Evolutionary conservation across 179 eudicot genomes (phyloP).

Genomic region (Spinacia oleracea): DNA sequence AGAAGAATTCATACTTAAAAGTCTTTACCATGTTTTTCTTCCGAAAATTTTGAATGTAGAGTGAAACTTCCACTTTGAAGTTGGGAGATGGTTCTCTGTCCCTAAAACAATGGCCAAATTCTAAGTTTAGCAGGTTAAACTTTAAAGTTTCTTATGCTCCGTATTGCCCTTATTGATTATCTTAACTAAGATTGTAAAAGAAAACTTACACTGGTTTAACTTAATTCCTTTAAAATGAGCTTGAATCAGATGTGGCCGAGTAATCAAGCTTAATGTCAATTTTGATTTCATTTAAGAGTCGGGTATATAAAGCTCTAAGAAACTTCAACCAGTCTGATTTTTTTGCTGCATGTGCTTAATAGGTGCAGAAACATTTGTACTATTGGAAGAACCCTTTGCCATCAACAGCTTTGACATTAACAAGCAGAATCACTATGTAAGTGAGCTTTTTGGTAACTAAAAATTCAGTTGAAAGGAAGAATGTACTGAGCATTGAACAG

Average conservation of each 20-base stretch:
- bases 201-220: neutral
- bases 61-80: neutral
- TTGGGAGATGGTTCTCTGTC: neutral
- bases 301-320: neutral
- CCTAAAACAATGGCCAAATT: neutral
- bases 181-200: neutral
- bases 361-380: conserved; percentile 73
- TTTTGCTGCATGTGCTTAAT: conserved; percentile 7
- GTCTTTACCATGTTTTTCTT: too few species aligned
- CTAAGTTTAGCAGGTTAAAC: too few species aligned
- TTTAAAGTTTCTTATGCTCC: neutral
- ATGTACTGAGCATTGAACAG: too few species aligned
- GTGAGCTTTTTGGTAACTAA: too few species aligned
- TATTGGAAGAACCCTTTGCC: conserved; percentile 87
- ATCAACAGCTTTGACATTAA: too few species aligned
- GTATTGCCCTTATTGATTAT: too few species aligned
- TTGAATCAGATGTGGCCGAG: neutral
- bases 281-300: too few species aligned
- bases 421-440: too few species aligned
- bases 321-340: neutral
- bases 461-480: too few species aligned
- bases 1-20: neutral
- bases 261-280: neutral
- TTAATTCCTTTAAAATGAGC: too few species aligned
- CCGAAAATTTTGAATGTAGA: neutral